These are phyloP conservation scores for Scopulariopsis brevicaulis DNA, from an alignment of 2,329 filamentous ascomycete species.

Conservation along the genomic window DNA sequence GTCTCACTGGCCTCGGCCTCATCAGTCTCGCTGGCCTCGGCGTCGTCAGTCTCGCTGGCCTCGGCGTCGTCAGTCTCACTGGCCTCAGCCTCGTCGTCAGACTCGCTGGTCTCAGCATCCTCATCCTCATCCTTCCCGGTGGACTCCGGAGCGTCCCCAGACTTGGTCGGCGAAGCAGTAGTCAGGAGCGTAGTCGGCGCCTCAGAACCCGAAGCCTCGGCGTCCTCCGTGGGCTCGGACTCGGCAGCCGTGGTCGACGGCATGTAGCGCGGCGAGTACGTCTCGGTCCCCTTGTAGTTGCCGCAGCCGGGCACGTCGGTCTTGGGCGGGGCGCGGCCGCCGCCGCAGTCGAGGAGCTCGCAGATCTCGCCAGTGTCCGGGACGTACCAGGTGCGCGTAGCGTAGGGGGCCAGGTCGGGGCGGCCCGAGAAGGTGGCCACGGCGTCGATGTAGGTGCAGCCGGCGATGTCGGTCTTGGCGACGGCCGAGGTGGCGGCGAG, in stretches of 20 bases:
- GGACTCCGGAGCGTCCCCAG: background rate
- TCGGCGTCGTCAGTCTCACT: background rate
- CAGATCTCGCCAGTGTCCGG: conserved; percentile 55
- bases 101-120: background rate
- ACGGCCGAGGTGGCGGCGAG: conserved; percentile 19
- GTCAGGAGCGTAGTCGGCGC: background rate
- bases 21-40: background rate
- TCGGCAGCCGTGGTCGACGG: conserved; percentile 2
- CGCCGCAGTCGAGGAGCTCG: conserved; percentile 53
- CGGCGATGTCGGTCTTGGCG: conserved; percentile 31
- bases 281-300: conserved; percentile 41
- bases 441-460: conserved; percentile 25
- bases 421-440: conserved; percentile 19
- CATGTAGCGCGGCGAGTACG: conserved; percentile 39
- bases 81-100: background rate
- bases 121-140: background rate
- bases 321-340: conserved; percentile 53
- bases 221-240: background rate
- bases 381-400: conserved; percentile 45
- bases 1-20: background rate
- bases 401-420: conserved; percentile 22
- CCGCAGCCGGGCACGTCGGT: conserved; percentile 50
- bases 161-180: background rate
- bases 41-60: background rate
- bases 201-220: background rate